Evolutionary conservation across 768 basidiomycete species (phyloP).

Genomic region (Jaapia argillacea): DNA sequence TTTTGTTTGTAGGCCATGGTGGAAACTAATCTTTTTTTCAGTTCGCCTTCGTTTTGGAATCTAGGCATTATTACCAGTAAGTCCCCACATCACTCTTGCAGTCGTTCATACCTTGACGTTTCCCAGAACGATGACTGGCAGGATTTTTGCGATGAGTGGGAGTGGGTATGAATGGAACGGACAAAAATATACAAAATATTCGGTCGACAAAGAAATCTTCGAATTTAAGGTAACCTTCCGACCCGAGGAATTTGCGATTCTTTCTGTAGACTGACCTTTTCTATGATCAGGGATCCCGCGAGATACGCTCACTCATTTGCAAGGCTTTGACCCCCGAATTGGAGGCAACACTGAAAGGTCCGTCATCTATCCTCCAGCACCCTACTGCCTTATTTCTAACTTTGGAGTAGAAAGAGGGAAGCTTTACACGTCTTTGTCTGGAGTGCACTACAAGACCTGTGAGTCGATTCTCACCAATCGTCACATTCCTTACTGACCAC

Average conservation of each 20-base stretch:
- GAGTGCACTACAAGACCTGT: slow-evolving; percentile 11
- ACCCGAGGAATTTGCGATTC: not conserved
- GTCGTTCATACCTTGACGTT: not conserved
- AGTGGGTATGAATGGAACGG: not conserved
- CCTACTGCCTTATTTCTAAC: not conserved
- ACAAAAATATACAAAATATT: not conserved
- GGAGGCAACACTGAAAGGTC: slow-evolving; percentile 7
- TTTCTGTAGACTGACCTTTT: slow-evolving; percentile 1
- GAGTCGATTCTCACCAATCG: slow-evolving; percentile 1
- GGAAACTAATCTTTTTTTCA: not conserved
- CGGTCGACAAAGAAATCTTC: not conserved
- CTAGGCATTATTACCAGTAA: not conserved
- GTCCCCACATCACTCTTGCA: not conserved
- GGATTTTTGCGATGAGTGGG: not conserved
- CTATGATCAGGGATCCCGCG: slow-evolving; percentile 8
- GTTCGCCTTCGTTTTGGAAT: not conserved
- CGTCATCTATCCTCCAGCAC: not conserved
- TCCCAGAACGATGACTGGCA: not conserved
- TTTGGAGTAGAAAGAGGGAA: slow-evolving; percentile 6
- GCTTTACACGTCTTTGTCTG: slow-evolving; percentile 6
- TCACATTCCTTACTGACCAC: not conserved
- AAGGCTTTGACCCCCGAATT: slow-evolving; percentile 6
- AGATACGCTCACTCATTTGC: slow-evolving; percentile 5
- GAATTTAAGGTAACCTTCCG: not conserved
- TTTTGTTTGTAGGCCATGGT: not conserved